These are phyloP conservation scores for Corylus avellana DNA, from an alignment of 306 rosid species.

Conservation along the genomic window DNA sequence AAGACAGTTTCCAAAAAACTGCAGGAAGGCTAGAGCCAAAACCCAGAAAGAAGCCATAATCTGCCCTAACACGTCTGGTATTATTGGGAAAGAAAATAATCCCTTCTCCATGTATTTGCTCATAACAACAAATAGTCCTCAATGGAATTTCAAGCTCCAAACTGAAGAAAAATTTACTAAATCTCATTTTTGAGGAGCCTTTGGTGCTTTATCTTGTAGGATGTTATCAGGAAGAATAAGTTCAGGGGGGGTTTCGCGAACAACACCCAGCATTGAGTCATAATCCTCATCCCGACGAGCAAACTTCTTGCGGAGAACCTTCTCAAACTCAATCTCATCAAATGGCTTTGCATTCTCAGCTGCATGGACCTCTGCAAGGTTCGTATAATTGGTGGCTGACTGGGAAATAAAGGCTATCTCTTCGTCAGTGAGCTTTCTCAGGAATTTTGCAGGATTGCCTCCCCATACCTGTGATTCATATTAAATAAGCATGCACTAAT, in stretches of 20 bases:
- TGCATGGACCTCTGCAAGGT: conserved; percentile 94
- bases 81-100: conserved; percentile 66
- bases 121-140: conserved; percentile 40
- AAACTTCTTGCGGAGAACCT: conserved; percentile 85
- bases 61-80: conserved; percentile 51
- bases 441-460: conserved; percentile 93
- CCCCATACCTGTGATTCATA: conserved; percentile 80
- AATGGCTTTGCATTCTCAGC: conserved; percentile 78
- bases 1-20: conserved; percentile 27
- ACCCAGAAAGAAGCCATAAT: conserved; percentile 36
- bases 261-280: conserved; percentile 81
- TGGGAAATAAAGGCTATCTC: conserved; percentile 83
- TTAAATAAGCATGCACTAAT: background rate
- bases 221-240: conserved; percentile 78
- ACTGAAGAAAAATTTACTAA: conserved; percentile 23
- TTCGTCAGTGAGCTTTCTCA: conserved; percentile 87
- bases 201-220: conserved; percentile 62
- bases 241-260: conserved; percentile 82
- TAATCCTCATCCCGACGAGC: conserved; percentile 82
- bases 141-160: conserved; percentile 42
- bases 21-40: conserved; percentile 32
- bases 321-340: conserved; percentile 83
- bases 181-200: conserved; percentile 36
- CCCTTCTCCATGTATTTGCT: conserved; percentile 56
- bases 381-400: conserved; percentile 75